Percentiles rank a stretch among this genome's conserved stretches.
Conservation (phyloP, 208 protist genomes). For the Leishmania guyanensis region DNA sequence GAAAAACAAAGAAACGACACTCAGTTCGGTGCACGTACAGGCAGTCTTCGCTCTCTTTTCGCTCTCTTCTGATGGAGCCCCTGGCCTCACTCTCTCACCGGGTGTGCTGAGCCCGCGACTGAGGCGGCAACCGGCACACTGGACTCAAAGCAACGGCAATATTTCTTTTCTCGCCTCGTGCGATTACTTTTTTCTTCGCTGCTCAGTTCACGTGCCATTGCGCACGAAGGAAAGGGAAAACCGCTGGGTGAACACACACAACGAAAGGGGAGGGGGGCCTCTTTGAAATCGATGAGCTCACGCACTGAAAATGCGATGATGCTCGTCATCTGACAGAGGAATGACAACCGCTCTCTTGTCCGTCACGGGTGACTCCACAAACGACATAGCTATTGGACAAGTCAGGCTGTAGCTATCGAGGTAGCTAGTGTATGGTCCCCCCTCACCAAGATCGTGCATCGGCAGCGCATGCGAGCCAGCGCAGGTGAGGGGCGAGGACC, state of each 20-base stretch:
- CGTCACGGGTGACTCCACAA: not conserved
- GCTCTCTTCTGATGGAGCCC: not conserved
- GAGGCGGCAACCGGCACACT: not conserved
- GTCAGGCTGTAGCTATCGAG: conserved; percentile 27
- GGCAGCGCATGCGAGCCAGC: not conserved
- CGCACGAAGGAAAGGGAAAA: not conserved
- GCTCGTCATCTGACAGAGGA: conserved; percentile 28
- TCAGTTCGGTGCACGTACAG: not conserved
- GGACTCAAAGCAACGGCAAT: not conserved
- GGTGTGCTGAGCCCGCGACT: not conserved
- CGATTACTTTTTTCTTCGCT: not conserved
- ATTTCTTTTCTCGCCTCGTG: too few species aligned
- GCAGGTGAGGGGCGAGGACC: conserved; percentile 10
- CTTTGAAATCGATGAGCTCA: not conserved
- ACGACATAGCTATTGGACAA: not conserved
- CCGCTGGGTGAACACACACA: not conserved
- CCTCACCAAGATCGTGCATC: conserved; percentile 13
- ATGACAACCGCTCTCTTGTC: conserved; percentile 7
- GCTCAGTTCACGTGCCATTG: not conserved
- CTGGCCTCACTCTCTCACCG: not conserved
- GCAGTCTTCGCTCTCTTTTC: not conserved
- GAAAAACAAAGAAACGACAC: not conserved
- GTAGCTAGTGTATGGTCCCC: conserved; percentile 31
- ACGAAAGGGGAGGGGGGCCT: not conserved
- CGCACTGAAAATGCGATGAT: conserved; percentile 22